A percentile compares a stretch with the other conserved stretches of the same genome.
These are phyloP conservation scores for Thalassiosira livingstoniorum DNA, from an alignment of 352 stramenopile genomes.

Conservation along the genomic window DNA sequence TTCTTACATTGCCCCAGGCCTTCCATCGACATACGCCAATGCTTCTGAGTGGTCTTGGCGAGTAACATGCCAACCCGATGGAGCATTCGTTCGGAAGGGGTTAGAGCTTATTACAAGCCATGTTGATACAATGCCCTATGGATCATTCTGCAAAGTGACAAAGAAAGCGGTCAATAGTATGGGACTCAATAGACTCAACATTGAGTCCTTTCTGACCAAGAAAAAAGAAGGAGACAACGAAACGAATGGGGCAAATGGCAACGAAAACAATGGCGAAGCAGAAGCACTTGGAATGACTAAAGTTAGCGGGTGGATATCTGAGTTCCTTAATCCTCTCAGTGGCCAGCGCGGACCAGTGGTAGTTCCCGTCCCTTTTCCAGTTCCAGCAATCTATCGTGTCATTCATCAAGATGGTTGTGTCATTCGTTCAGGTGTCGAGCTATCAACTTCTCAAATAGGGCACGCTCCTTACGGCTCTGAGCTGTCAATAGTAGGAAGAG, in stretches of 20 bases:
- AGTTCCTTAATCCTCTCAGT: constrained; percentile 80
- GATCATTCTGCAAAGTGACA: constrained; percentile 57
- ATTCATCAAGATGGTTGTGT: constrained; percentile 55
- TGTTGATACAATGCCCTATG: constrained; percentile 60
- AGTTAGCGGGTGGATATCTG: constrained; percentile 76
- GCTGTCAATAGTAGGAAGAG: constrained; percentile 63
- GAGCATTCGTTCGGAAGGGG: constrained; percentile 68
- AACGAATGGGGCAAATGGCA: background rate
- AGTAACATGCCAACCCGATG: constrained; percentile 64
- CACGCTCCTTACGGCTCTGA: constrained; percentile 42
- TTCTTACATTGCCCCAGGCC: constrained; percentile 57
- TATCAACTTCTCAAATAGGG: constrained; percentile 71
- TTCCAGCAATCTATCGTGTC: constrained; percentile 68
- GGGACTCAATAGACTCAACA: constrained; percentile 64
- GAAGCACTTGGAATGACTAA: constrained; percentile 9
- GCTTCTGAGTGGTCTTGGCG: constrained; percentile 63
- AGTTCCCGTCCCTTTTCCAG: constrained; percentile 68
- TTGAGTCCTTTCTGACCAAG: constrained; percentile 15
- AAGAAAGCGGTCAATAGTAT: constrained; percentile 69
- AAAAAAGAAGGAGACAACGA: background rate
- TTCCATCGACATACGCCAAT: constrained; percentile 50
- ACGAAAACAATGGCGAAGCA: background rate
- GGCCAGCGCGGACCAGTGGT: constrained; percentile 73
- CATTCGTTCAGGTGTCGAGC: constrained; percentile 71
- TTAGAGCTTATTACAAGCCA: constrained; percentile 67